Conservation (phyloP, 2,329 filamentous ascomycete species). For the Cryphonectria naterciae region DNA sequence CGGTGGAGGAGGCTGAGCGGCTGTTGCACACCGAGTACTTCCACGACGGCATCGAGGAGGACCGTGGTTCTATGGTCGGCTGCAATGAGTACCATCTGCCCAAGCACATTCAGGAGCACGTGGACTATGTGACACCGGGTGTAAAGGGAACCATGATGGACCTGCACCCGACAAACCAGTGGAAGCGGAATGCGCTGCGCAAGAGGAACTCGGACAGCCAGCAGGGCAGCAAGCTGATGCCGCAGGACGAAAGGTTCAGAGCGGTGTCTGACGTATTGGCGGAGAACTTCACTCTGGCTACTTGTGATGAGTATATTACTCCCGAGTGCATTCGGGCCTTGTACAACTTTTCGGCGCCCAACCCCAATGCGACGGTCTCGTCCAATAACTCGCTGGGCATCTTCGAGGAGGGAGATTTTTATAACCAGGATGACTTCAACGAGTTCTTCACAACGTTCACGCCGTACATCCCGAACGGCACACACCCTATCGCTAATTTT, state of each 20-base stretch:
- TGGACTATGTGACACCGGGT: constrained; percentile 31
- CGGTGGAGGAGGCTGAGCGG: constrained; percentile 34
- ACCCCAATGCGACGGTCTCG: constrained; percentile 16
- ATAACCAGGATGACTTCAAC: constrained; percentile 25
- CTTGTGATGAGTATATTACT: constrained; percentile 39
- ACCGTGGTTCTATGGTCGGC: constrained; percentile 32
- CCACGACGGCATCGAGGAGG: constrained; percentile 33
- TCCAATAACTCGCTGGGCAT: constrained; percentile 27
- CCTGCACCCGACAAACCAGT: constrained; percentile 8
- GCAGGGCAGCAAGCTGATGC: constrained; percentile 7
- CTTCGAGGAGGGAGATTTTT: constrained; percentile 27
- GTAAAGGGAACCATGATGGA: constrained; percentile 11
- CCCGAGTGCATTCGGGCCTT: constrained; percentile 39
- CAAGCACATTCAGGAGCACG: constrained; percentile 29
- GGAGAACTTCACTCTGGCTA: constrained; percentile 26
- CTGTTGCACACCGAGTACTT: constrained; percentile 34
- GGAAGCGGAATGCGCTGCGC: constrained; percentile 12
- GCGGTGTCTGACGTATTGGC: constrained; percentile 1
- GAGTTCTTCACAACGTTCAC: constrained; percentile 16
- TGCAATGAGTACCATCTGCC: constrained; percentile 30
- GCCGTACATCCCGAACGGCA: constrained; percentile 18
- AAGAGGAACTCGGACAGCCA: not conserved
- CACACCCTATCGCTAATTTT: constrained; percentile 17
- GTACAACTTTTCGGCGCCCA: constrained; percentile 36
- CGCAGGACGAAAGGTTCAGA: constrained; percentile 3